phyloP scores from a whole-genome alignment of 495 filamentous ascomycete genomes.

The Astrocystis sublimbata region DNA sequence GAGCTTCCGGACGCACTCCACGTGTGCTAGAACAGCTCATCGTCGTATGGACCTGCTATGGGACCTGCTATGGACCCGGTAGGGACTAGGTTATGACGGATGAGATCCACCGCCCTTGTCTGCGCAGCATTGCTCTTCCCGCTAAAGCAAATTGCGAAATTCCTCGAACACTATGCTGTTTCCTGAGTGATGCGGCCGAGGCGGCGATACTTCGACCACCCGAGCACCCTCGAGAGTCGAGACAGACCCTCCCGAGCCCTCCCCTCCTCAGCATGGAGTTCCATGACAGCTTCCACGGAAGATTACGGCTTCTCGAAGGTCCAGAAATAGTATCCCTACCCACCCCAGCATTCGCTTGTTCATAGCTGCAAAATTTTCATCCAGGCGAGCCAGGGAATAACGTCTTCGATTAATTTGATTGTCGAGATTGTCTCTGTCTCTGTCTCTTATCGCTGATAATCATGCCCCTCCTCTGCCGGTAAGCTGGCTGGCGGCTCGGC shows the following conservation, averaged over 20 bases:
- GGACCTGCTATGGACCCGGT: too few species aligned
- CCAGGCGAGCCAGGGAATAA: not conserved
- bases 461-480: not conserved
- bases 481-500: too few species aligned
- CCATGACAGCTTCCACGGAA: conserved; percentile 3
- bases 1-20: conserved; percentile 20
- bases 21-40: conserved; percentile 19
- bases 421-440: too few species aligned
- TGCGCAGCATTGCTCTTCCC: not conserved
- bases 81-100: not conserved
- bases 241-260: too few species aligned
- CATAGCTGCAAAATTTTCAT: not conserved
- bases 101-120: conserved; percentile 1
- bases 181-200: not conserved
- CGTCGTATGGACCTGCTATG: conserved; percentile 19
- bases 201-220: not conserved
- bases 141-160: conserved; percentile 15
- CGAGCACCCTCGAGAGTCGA: too few species aligned
- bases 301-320: conserved; percentile 4
- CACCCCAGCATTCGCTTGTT: not conserved
- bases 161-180: not conserved
- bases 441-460: conserved; percentile 7
- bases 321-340: conserved; percentile 13
- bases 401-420: too few species aligned
- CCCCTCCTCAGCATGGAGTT: not conserved